Conservation (phyloP, 257 asterid species). For the Solanum infundibuliforme region DNA sequence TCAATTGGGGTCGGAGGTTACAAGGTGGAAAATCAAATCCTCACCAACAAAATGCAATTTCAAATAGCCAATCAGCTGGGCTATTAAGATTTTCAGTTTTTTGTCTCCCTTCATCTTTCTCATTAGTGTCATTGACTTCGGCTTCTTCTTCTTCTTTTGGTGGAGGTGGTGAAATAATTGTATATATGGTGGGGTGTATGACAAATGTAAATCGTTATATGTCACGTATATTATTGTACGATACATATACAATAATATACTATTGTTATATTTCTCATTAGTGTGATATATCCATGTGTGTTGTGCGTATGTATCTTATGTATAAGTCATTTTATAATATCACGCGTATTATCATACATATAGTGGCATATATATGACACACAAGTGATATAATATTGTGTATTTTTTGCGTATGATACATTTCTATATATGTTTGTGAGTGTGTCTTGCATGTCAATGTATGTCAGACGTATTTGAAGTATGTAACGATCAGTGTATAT, state of each 20-base stretch:
- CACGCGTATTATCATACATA: no score
- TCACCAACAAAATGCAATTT: background rate
- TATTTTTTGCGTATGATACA: background rate
- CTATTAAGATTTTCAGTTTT: background rate
- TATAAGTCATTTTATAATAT: no score
- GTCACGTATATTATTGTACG: background rate
- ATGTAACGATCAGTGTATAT: no score
- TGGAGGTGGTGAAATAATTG: background rate
- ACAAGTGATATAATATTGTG: no score
- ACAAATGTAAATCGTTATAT: no score
- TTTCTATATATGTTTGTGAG: no score
- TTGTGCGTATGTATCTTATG: background rate
- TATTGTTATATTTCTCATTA: no score
- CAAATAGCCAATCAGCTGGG: accelerated
- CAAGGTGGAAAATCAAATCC: accelerated
- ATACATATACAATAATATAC: background rate
- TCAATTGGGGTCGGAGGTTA: no score
- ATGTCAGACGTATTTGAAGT: no score
- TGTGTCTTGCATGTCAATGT: background rate
- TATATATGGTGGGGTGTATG: no score
- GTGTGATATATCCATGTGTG: no score
- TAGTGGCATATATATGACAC: no score
- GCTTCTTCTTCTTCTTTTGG: background rate
- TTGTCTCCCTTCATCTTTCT: accelerated
- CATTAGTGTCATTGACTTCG: background rate